These are phyloP conservation scores for Cenchrus purpureus DNA, from an alignment of 176 grass and related monocot species.

Conservation along the genomic window DNA sequence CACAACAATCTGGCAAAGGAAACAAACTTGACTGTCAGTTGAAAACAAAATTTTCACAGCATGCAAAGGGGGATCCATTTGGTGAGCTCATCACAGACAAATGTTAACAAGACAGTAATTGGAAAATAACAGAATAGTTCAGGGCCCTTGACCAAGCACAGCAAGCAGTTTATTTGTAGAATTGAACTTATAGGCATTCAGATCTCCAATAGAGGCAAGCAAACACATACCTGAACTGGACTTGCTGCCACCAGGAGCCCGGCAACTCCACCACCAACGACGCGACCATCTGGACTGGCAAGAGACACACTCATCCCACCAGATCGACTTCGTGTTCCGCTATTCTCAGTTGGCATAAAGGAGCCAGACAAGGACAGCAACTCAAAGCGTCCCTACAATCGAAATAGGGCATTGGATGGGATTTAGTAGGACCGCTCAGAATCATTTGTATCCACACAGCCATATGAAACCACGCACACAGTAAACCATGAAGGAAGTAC, in stretches of 20 bases:
- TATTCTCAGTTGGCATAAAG: constrained; percentile 88
- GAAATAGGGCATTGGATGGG: constrained; percentile 15
- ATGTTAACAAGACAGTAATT: neutral
- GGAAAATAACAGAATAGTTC: neutral
- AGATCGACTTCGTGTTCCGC: constrained; percentile 70
- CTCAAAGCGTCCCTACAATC: constrained; percentile 83
- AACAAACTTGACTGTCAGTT: neutral
- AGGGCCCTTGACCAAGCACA: neutral
- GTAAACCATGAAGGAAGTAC: neutral
- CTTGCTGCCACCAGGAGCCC: constrained; percentile 86
- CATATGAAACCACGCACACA: neutral
- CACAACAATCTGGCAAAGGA: constrained; percentile 68
- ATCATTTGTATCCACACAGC: neutral
- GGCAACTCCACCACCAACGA: constrained; percentile 82
- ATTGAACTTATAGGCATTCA: neutral
- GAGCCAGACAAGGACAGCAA: constrained; percentile 92
- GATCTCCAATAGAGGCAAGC: neutral
- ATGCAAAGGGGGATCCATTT: neutral
- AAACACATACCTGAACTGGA: constrained; percentile 75
- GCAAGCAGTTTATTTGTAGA: neutral
- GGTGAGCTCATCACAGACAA: neutral
- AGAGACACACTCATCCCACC: constrained; percentile 96
- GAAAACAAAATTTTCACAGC: neutral
- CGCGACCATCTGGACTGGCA: constrained; percentile 81
- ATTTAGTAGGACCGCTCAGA: neutral